Evolutionary conservation across 1,284 basidiomycete genomes (phyloP).

Genomic region (Athelia sp.): DNA sequence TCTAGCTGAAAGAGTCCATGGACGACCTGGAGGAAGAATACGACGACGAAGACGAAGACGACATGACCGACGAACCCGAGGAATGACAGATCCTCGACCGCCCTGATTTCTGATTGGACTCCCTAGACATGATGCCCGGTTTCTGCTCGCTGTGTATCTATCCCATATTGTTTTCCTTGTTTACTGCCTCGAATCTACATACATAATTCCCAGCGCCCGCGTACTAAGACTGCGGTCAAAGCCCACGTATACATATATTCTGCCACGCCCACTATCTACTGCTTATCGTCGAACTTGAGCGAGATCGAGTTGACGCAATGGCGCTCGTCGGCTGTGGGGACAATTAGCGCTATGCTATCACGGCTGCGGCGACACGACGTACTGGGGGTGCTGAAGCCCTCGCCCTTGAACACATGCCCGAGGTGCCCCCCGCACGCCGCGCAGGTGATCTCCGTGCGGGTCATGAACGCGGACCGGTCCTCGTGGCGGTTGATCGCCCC

Average conservation of each 20-base stretch:
- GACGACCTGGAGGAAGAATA: conserved; percentile 63
- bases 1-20: conserved; percentile 75
- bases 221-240: too few species aligned
- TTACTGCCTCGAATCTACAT: too few species aligned
- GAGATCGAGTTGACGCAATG: conserved; percentile 93
- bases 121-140: too few species aligned
- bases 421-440: conserved; percentile 87
- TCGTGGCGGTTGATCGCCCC: conserved; percentile 80
- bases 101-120: too few species aligned
- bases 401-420: conserved; percentile 92
- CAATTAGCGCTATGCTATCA: conserved; percentile 17
- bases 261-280: too few species aligned
- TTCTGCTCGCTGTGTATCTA: too few species aligned
- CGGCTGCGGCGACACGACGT: conserved; percentile 24
- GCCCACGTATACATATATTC: too few species aligned
- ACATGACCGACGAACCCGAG: conserved; percentile 26
- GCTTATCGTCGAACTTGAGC: conserved; percentile 62
- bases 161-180: too few species aligned
- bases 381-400: conserved; percentile 76
- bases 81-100: background rate
- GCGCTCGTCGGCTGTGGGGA: conserved; percentile 64
- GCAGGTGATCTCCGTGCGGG: conserved; percentile 75
- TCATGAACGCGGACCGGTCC: conserved; percentile 52
- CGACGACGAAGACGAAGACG: conserved; percentile 45
- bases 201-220: too few species aligned